A percentile compares a stretch with the other conserved stretches of the same genome.
Conservation (phyloP, 805 yeast genomes). For the Dipodascus albidus region DNA sequence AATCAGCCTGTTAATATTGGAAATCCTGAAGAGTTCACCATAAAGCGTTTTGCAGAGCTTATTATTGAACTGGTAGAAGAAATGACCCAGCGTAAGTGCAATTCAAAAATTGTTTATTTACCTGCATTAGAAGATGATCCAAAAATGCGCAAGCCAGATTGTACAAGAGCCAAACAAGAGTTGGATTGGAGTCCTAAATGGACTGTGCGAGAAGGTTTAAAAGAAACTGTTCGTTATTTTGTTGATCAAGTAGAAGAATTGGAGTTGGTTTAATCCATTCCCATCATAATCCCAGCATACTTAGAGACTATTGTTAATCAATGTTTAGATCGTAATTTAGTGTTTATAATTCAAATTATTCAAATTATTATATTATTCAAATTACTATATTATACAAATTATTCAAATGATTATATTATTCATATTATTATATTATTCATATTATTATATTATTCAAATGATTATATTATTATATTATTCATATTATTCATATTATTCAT, state of each 20-base stretch:
- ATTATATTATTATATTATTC: too few relatives aligned
- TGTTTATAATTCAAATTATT: too few relatives aligned
- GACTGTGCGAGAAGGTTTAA: conserved; percentile 15
- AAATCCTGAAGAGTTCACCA: conserved; percentile 19
- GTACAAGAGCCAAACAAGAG: conserved; percentile 12
- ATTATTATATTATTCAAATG: too few relatives aligned
- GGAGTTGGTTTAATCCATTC: too few relatives aligned
- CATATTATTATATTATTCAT: too few relatives aligned
- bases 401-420: too few relatives aligned
- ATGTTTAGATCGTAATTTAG: too few relatives aligned
- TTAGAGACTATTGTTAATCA: neutral
- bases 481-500: too few relatives aligned
- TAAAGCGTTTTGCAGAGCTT: conserved; percentile 16
- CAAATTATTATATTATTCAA: too few relatives aligned
- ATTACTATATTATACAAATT: too few relatives aligned
- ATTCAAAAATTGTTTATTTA: conserved; percentile 11
- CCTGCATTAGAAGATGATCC: conserved; percentile 19
- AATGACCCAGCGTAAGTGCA: conserved; percentile 10
- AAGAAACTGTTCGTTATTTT: conserved; percentile 17
- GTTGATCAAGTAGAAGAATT: conserved; percentile 9
- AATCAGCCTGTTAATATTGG: conserved; percentile 20
- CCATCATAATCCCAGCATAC: too few relatives aligned
- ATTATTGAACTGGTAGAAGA: conserved; percentile 14
- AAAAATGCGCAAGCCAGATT: conserved; percentile 17
- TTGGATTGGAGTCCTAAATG: conserved; percentile 19